These are phyloP conservation scores for Stenogyne calaminthoides DNA, from an alignment of 305 asterid species.

Conservation along the genomic window DNA sequence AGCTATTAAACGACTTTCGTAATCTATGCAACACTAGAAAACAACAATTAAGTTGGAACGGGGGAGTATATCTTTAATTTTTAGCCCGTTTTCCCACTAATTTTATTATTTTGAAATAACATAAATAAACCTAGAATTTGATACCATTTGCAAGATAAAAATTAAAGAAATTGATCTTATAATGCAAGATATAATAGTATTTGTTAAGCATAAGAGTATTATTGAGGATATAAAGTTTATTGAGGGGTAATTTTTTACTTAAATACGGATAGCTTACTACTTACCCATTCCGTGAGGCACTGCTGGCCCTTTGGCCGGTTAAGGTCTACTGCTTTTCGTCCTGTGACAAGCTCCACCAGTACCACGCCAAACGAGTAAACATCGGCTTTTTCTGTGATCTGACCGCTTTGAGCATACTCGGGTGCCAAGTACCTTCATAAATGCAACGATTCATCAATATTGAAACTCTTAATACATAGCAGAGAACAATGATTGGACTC, in stretches of 20 bases:
- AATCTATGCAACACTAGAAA: no score
- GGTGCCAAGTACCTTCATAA: constrained; percentile 87
- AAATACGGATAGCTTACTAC: constrained; percentile 43
- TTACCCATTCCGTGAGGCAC: constrained; percentile 98
- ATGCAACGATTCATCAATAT: background rate
- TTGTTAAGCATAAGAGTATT: background rate
- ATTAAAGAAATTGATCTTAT: no score
- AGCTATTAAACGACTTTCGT: no score
- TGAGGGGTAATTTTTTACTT: background rate
- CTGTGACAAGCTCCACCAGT: constrained; percentile 91
- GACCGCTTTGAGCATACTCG: constrained; percentile 98
- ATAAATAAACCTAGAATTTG: background rate
- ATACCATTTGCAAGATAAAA: background rate
- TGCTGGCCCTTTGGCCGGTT: constrained; percentile 98
- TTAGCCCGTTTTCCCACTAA: no score
- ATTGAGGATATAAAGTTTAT: background rate
- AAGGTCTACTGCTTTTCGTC: constrained; percentile 94
- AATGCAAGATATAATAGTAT: background rate
- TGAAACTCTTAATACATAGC: background rate
- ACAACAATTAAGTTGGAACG: no score
- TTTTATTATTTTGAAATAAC: background rate
- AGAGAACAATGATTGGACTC: background rate
- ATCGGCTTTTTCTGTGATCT: constrained; percentile 96
- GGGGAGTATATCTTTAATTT: no score
- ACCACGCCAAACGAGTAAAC: constrained; percentile 98